phyloP scores from a whole-genome alignment of 2,329 filamentous ascomycete species.

The Amylocarpus encephaloides region DNA sequence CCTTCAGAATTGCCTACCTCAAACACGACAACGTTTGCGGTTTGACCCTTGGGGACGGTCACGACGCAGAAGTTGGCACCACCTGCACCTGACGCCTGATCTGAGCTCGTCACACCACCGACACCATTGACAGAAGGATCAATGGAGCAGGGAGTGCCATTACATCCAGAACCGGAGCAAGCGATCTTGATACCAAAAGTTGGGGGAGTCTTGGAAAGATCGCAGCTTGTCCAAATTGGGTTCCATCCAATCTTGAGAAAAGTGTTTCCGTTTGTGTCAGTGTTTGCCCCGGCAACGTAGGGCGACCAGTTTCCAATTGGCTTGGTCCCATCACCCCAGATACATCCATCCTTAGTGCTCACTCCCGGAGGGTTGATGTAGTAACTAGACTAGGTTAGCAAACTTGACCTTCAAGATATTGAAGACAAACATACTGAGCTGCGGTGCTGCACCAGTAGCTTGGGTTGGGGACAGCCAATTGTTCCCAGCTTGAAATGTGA shows the following conservation, averaged over 20 bases:
- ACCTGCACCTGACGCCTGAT: conserved; percentile 55
- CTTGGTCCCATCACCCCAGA: conserved; percentile 60
- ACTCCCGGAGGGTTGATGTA: conserved; percentile 74
- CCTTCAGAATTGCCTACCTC: conserved; percentile 29
- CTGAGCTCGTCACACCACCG: conserved; percentile 52
- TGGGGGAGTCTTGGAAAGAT: conserved; percentile 51
- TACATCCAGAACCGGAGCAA: conserved; percentile 60
- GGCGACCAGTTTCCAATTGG: conserved; percentile 71
- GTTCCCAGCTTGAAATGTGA: conserved; percentile 48
- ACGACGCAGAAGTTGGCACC: conserved; percentile 69
- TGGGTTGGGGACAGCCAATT: conserved; percentile 62
- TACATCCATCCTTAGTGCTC: conserved; percentile 52
- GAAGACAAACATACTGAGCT: conserved; percentile 57
- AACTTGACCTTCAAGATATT: conserved; percentile 1
- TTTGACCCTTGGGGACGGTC: conserved; percentile 60
- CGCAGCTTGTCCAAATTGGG: conserved; percentile 57
- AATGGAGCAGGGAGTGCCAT: conserved; percentile 68
- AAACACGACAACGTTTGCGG: conserved; percentile 62
- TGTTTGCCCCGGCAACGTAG: conserved; percentile 72
- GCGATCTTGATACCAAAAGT: conserved; percentile 64
- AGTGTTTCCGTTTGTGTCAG: conserved; percentile 55
- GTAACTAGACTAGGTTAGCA: conserved; percentile 43
- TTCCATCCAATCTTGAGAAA: conserved; percentile 75
- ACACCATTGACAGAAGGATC: conserved; percentile 51
- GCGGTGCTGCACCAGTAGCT: conserved; percentile 67